These are phyloP conservation scores for Beta vulgaris DNA, from an alignment of 148 eudicot species.

Conservation along the genomic window DNA sequence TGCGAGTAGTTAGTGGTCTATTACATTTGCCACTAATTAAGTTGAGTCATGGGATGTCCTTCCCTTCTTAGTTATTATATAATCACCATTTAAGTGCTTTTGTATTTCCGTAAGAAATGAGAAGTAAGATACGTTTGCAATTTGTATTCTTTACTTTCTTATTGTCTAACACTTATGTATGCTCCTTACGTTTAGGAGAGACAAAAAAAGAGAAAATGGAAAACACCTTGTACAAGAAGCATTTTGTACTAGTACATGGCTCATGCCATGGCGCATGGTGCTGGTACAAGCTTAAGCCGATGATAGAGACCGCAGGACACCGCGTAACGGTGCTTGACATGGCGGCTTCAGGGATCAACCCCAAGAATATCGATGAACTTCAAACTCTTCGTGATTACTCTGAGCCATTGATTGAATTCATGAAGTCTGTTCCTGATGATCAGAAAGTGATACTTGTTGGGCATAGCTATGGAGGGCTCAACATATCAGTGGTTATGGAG, in stretches of 20 bases:
- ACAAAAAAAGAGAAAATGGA: background rate
- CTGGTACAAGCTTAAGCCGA: constrained; percentile 40
- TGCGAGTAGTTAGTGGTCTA: too few relatives aligned
- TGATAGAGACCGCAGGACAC: constrained; percentile 26
- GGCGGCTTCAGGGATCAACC: constrained; percentile 32
- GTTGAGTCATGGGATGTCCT: too few relatives aligned
- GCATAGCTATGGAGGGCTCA: constrained; percentile 39
- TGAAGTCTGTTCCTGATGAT: constrained; percentile 19
- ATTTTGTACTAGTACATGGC: constrained; percentile 43
- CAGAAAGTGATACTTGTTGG: constrained; percentile 41
- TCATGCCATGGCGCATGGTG: constrained; percentile 44
- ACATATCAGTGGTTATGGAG: constrained; percentile 23
- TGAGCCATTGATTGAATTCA: constrained; percentile 27
- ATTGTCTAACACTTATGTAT: too few relatives aligned
- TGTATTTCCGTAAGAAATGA: too few relatives aligned
- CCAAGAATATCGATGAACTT: constrained; percentile 8
- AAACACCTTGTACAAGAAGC: background rate
- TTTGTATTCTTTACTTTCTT: too few relatives aligned
- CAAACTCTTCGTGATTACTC: constrained; percentile 32
- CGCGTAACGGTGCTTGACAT: constrained; percentile 36
- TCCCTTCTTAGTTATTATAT: too few relatives aligned
- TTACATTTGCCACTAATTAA: too few relatives aligned
- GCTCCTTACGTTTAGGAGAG: too few relatives aligned
- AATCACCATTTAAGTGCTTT: too few relatives aligned
- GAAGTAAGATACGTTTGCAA: too few relatives aligned